phyloP scores from a whole-genome alignment of 2,329 filamentous ascomycete species.

The Helminthosporium solani region DNA sequence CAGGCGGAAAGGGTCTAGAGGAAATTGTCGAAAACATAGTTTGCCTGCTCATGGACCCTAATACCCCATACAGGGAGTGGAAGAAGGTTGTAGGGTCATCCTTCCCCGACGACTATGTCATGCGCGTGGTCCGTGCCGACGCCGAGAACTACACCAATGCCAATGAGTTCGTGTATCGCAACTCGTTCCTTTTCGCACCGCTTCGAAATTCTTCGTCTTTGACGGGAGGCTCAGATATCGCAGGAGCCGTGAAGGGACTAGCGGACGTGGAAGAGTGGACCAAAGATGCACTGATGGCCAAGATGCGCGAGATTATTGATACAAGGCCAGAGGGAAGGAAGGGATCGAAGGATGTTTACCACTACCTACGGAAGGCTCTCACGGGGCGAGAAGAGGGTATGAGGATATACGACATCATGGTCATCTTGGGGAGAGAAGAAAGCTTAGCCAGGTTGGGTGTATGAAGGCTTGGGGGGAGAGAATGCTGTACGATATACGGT shows the following conservation, averaged over 20 bases:
- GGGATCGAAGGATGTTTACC: conserved; percentile 34
- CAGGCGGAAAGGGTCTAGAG: conserved; percentile 45
- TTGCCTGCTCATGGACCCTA: conserved; percentile 29
- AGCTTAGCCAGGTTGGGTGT: conserved; percentile 30
- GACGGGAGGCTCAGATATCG: conserved; percentile 16
- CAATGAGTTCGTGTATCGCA: conserved; percentile 56
- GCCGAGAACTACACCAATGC: conserved; percentile 60
- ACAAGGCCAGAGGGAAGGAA: conserved; percentile 21
- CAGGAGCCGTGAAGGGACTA: conserved; percentile 19
- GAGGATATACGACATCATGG: conserved; percentile 38
- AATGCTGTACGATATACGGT: not conserved
- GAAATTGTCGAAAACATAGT: conserved; percentile 40
- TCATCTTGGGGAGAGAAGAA: conserved; percentile 35
- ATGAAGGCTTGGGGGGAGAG: not conserved
- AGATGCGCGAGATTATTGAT: conserved; percentile 32
- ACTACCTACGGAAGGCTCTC: conserved; percentile 34
- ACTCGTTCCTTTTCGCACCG: conserved; percentile 59
- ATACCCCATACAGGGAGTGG: conserved; percentile 28
- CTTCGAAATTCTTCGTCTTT: conserved; percentile 16
- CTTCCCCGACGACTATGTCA: conserved; percentile 47
- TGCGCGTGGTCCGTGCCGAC: conserved; percentile 54
- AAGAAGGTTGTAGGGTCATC: conserved; percentile 21
- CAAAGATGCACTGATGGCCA: conserved; percentile 25
- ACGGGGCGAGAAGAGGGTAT: conserved; percentile 36
- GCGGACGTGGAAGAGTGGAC: conserved; percentile 25